Evolutionary conservation across 257 asterid genomes (phyloP), one percentile per base, ranked within the genome.

Genomic region (Mentha longifolia): DNA sequence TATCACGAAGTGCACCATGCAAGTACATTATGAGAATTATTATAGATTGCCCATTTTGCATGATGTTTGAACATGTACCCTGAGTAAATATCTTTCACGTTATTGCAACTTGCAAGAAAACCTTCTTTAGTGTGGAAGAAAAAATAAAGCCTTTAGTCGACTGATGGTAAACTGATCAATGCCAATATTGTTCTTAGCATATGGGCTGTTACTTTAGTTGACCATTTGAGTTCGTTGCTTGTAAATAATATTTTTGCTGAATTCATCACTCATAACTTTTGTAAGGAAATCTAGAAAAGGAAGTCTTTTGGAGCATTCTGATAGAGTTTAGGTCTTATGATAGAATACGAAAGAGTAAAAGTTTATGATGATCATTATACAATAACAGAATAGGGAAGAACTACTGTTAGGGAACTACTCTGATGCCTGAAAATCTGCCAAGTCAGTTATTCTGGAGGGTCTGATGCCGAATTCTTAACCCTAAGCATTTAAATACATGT

Each of bases 101-200:
- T 64, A 20, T 16, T 11, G 47, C 50, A 43, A 45, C 20, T 16
- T 11, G 47, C 50, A 43, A 45, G 35, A 55, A 42, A 19, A 9
- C 16, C 35, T 14, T 65, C 56, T 45, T 73, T 16, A 28, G 37
- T 37, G 41, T 11, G 31, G 39, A 47, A 65, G 61, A 73, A 65
- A 49, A 43, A 31, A 3, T 55, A 42, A 31, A 42, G 9, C 4
- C n/a, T 52, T 25, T 58, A 20, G 16, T 11, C 7, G 7, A 14
- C 59, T 6, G 25, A n/a, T 14, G 56, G 12, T 11, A 46, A 71
- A 35, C 39, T 35, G 6, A 35, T 31, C 28, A 31, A 12, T 59
- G 4, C 14, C 49, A 33, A n/a, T n/a, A 39, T 13, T 39, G 11
- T 33, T 13, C 11, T 25, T 37, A 6, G 42, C 37, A 20, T 28